Evolutionary conservation across 1,284 basidiomycete genomes (phyloP), one percentile per base, ranked within the genome.

Genomic region (Cutaneotrichosporon daszewskae): DNA sequence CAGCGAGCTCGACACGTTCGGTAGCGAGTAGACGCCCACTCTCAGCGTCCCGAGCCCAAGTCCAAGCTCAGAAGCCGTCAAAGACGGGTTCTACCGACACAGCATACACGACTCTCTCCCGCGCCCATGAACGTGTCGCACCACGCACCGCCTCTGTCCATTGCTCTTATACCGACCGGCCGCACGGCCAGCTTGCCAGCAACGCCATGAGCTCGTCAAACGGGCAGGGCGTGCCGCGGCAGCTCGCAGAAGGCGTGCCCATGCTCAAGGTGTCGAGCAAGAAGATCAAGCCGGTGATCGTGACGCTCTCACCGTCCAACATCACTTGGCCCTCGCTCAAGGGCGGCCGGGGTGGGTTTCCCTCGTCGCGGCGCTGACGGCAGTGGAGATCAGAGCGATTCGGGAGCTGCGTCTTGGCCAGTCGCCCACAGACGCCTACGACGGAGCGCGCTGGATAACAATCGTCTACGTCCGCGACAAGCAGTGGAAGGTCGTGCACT

Each of bases 201-300:
- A n/a, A n/a, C n/a, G n/a, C n/a, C n/a, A n/a, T n/a, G n/a, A n/a
- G n/a, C n/a, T n/a, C n/a, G n/a, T n/a, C n/a, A n/a, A n/a, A n/a
- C n/a, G n/a, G n/a, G n/a, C n/a, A 24, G 20, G 24, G 26, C 18
- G 24, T 54, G 6, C 58, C 59, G 5, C 40, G 35, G 16, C 37
- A 41, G 17, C 51, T 66, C 4, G 39, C 51, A 9, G 42, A 72
- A 4, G 85, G 85, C 12, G 78, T 79, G 6, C 75, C 77, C 9
- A 85, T 97, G 84, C 81, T 84, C 59, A 96, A 97, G 68, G 82
- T 96, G 26, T 87, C 90, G 3, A 80, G 82, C 32, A 86, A 84
- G 71, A 87, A 85, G 60, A 79, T 84, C 68, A 88, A 85, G 67
- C 78, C 78, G 31, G 77, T 85, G 28, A 61, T 80, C 4, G 86